These are phyloP conservation scores for Tetrapisispora fleetii DNA, from an alignment of 805 yeast species.

Conservation along the genomic window DNA sequence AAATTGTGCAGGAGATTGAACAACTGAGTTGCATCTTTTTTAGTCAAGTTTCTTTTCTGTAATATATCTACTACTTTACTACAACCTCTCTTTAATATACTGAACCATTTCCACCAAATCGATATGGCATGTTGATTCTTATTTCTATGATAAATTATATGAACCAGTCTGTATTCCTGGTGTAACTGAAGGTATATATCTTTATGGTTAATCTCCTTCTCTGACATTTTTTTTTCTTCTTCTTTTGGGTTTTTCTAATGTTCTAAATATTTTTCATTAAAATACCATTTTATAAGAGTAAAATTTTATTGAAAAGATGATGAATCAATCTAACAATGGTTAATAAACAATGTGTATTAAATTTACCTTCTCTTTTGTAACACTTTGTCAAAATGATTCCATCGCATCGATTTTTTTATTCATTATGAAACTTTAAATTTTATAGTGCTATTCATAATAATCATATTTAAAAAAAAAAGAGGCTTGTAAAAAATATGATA, in stretches of 20 bases:
- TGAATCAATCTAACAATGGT: too few species aligned
- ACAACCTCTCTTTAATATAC: slow-evolving; percentile 49
- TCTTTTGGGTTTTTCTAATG: too few species aligned
- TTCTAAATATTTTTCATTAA: too few species aligned
- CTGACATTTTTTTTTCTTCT: background rate
- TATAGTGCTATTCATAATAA: too few species aligned
- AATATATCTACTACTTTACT: slow-evolving; percentile 8
- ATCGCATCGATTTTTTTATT: too few species aligned
- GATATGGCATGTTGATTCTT: slow-evolving; percentile 66
- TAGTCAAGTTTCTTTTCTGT: slow-evolving; percentile 2
- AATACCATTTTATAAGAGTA: too few species aligned
- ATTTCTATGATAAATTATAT: slow-evolving; percentile 59
- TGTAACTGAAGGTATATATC: slow-evolving; percentile 12
- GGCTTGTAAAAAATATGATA: background rate
- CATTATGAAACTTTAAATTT: too few species aligned
- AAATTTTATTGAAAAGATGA: too few species aligned
- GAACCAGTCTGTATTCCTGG: slow-evolving; percentile 50
- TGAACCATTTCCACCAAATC: slow-evolving; percentile 67
- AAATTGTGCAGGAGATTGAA: slow-evolving; percentile 18
- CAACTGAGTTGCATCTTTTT: slow-evolving; percentile 7
- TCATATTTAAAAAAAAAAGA: background rate
- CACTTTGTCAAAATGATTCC: too few species aligned
- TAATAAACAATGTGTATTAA: too few species aligned
- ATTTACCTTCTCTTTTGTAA: too few species aligned
- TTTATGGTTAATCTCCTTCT: background rate